phyloP scores from a whole-genome alignment of 2,329 filamentous ascomycete genomes.

The Geosmithia flava region DNA sequence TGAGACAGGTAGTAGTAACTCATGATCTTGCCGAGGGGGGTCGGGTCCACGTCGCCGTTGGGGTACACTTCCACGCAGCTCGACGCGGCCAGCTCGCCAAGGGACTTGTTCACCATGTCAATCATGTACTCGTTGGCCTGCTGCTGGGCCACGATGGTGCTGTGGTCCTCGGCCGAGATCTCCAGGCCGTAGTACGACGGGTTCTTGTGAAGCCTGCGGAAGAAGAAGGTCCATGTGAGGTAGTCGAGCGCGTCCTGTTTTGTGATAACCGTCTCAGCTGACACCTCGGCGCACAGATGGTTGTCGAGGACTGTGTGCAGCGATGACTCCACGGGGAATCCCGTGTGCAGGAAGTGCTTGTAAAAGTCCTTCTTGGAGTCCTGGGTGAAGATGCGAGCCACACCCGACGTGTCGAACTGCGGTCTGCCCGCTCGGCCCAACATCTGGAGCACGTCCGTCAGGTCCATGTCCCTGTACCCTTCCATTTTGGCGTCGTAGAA shows the following conservation, averaged over 20 bases:
- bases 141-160: slow-evolving; percentile 71
- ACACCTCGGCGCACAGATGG: slow-evolving; percentile 90
- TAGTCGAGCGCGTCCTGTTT: slow-evolving; percentile 98
- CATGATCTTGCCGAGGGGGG: slow-evolving; percentile 94
- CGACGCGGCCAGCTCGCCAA: slow-evolving; percentile 70
- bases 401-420: slow-evolving; percentile 91
- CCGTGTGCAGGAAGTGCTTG: slow-evolving; percentile 97
- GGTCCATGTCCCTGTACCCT: slow-evolving; percentile 96
- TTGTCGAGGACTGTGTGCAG: slow-evolving; percentile 95
- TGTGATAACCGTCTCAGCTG: slow-evolving; percentile 80
- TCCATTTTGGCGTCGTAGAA: slow-evolving; percentile 98
- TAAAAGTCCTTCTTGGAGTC: slow-evolving; percentile 98
- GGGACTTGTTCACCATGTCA: slow-evolving; percentile 75
- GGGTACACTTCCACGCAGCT: slow-evolving; percentile 72
- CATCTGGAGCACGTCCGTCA: slow-evolving; percentile 98
- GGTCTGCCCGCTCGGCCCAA: slow-evolving; percentile 87
- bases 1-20: slow-evolving; percentile 98
- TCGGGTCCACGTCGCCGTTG: slow-evolving; percentile 82
- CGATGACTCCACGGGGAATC: slow-evolving; percentile 93
- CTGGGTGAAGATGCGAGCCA: slow-evolving; percentile 94
- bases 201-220: slow-evolving; percentile 92
- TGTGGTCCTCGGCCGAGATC: slow-evolving; percentile 86
- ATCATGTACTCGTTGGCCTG: slow-evolving; percentile 93
- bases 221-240: slow-evolving; percentile 99
- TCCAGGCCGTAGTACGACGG: slow-evolving; percentile 95